Evolutionary conservation across 1,139 yeast species (phyloP).

Genomic region (Saccharomycopsis hybrid): DNA sequence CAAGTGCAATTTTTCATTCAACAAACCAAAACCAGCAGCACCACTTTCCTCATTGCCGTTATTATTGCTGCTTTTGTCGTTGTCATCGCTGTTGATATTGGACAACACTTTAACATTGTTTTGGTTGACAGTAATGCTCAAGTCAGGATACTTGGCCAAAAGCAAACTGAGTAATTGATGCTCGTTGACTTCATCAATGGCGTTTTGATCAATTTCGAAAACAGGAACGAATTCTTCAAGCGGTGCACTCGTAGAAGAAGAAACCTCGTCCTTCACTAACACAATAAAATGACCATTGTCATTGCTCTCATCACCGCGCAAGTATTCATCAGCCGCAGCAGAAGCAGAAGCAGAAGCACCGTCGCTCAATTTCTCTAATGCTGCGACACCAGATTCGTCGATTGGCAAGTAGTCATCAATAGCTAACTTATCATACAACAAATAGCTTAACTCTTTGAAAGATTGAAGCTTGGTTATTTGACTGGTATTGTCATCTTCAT

Average conservation of each 20-base stretch:
- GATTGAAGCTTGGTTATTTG: not conserved
- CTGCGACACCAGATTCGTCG: not conserved
- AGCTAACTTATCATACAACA: conserved; percentile 16
- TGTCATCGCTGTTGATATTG: conserved; percentile 4
- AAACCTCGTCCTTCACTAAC: conserved; percentile 3
- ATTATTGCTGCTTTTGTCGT: too few species aligned
- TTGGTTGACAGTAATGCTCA: conserved; percentile 5
- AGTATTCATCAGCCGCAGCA: not conserved
- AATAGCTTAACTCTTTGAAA: conserved; percentile 9
- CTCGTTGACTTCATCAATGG: not conserved
- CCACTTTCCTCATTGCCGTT: not conserved
- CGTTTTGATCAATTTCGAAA: conserved; percentile 1
- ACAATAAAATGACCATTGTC: conserved; percentile 12
- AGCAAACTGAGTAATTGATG: conserved; percentile 2
- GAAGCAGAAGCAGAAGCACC: not conserved
- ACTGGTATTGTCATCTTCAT: too few species aligned
- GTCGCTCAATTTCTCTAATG: not conserved
- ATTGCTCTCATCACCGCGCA: not conserved
- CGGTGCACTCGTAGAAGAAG: too few species aligned
- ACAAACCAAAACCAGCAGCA: not conserved
- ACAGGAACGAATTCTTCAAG: conserved; percentile 6
- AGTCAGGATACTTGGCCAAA: conserved; percentile 8
- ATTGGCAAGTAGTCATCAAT: conserved; percentile 16
- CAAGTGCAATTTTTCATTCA: not conserved
- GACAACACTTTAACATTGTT: conserved; percentile 7